These are phyloP conservation scores for Blastomyces percursus DNA, from an alignment of 2,329 filamentous ascomycete genomes.

Conservation along the genomic window DNA sequence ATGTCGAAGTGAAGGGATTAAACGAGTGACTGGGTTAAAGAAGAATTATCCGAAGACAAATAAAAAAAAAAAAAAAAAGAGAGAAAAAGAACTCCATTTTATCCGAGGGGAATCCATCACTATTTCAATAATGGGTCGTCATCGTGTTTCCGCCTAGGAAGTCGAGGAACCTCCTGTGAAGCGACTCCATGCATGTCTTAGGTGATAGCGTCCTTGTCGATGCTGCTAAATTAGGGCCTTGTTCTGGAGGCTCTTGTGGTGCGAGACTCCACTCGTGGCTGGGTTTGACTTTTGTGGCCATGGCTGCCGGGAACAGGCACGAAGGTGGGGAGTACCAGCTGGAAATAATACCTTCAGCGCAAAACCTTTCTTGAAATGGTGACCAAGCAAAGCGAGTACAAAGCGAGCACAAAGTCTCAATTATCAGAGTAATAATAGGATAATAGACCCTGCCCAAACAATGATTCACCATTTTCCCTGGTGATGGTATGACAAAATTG, in stretches of 20 bases:
- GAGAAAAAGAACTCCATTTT: not conserved
- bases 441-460: not conserved
- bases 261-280: not conserved
- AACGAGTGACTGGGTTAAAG: conserved; percentile 6
- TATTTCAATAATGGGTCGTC: not conserved
- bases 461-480: conserved; percentile 2
- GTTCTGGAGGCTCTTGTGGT: not conserved
- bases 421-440: not conserved
- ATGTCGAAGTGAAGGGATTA: not conserved
- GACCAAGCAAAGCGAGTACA: not conserved
- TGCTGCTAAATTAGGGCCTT: not conserved
- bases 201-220: not conserved
- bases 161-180: not conserved
- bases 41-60: not conserved
- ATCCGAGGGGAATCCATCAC: not conserved
- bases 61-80: not conserved
- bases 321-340: not conserved
- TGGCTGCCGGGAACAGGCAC: not conserved
- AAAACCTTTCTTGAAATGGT: not conserved
- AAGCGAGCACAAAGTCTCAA: not conserved
- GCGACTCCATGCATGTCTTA: conserved; percentile 3
- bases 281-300: not conserved
- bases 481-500: not conserved
- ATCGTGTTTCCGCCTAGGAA: not conserved
- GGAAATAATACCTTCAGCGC: not conserved